Evolutionary conservation across 768 basidiomycete species (phyloP), one percentile per base, ranked within the genome.

Genomic region (Thelephora aurantiotincta): DNA sequence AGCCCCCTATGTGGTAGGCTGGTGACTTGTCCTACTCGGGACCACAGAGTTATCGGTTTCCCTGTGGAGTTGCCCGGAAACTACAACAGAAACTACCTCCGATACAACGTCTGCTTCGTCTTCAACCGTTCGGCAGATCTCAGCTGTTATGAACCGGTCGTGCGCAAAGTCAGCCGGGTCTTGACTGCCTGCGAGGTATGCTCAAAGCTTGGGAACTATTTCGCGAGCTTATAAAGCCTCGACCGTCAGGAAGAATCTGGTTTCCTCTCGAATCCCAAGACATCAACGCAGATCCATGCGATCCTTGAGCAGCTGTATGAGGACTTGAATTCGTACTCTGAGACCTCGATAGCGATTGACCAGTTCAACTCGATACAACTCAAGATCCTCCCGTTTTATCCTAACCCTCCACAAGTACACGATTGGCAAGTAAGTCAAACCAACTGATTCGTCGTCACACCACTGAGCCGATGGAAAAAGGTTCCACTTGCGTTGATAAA

Each of bases 251-350:
- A 91, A 71, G 93, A 98, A 63, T 89, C 90, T 0, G 71, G 69
- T 13, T 96, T 94, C 59, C 70, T 99, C 33, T 94, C 93, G 0
- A 78, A 77, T 7, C 69, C 81, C 0, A 63, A 72, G 38, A 81
- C 78, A 2, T 80, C 80, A 1, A 67, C 74, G 34, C 73, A 78
- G 2, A 74, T 91, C 30, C 75, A 83, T 58, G 75, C 82, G 13
- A 88, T 98, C 45, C 75, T 98, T 18, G 94, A 99, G 63, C 93
- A 97, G 58, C 71, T 99, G 1, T 98, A 92, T 55, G 93, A 97
- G 58, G 96, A 99, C 56, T 66, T 99, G 55, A 98, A 97, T 63
- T 93, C 91, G 6, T 98, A 94, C 65, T 91, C 90, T 0, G 94
- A 97, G 65, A 92, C 94, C 1, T 90, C 87, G 2, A 93, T 99